A percentile compares a stretch with the other conserved stretches of the same genome.
Conservation (phyloP, 2,329 filamentous ascomycete species). For the Botrytis deweyae region DNA sequence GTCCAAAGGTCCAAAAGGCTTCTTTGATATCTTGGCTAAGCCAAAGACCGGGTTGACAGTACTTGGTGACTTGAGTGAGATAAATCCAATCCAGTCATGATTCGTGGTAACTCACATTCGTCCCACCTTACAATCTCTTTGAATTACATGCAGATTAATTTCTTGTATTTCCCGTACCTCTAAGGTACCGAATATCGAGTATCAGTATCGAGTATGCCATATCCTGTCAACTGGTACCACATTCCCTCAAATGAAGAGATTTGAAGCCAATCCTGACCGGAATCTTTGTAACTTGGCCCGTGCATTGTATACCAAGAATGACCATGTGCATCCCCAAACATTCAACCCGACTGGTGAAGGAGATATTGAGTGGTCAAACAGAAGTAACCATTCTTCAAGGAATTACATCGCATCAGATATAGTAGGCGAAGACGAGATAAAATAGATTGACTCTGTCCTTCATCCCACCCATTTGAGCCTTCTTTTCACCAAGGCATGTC, state of each 20-base stretch:
- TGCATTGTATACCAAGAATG: slow-evolving; percentile 11
- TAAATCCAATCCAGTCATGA: neutral
- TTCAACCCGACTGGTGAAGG: slow-evolving; percentile 20
- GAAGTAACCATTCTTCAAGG: neutral
- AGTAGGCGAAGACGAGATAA: slow-evolving; percentile 20
- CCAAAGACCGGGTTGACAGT: slow-evolving; percentile 20
- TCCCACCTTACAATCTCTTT: neutral
- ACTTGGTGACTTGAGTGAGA: slow-evolving; percentile 12
- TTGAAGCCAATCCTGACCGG: slow-evolving; percentile 6
- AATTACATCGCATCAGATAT: slow-evolving; percentile 20
- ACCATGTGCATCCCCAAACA: slow-evolving; percentile 9
- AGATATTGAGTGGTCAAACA: slow-evolving; percentile 12
- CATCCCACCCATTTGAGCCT: slow-evolving; percentile 1
- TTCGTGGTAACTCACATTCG: neutral
- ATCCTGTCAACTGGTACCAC: neutral
- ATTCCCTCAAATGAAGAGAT: slow-evolving; percentile 3
- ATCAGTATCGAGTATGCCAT: neutral
- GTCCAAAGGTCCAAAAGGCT: neutral
- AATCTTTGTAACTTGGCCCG: slow-evolving; percentile 13
- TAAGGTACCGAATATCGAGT: neutral
- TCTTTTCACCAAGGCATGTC: slow-evolving; percentile 10
- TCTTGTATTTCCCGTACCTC: slow-evolving; percentile 6
- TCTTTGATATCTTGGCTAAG: slow-evolving; percentile 18
- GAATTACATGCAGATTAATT: slow-evolving; percentile 3
- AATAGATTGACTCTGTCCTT: neutral